phyloP scores from a whole-genome alignment of 169 alveolate genomes.

The Plasmodium chabaudi region DNA sequence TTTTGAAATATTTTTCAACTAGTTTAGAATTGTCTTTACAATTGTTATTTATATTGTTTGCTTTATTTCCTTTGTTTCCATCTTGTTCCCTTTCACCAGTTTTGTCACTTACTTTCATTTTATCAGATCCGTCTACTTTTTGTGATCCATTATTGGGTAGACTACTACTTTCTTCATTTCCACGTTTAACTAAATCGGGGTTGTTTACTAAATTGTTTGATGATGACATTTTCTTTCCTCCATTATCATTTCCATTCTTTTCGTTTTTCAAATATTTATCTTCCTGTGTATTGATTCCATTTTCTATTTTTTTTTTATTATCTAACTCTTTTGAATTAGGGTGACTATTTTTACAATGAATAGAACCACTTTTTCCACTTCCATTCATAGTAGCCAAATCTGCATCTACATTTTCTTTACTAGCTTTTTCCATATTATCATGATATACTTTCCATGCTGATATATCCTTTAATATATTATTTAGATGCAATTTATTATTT shows the following conservation, averaged over 20 bases:
- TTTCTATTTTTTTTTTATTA: constrained; percentile 2
- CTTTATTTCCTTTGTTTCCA: constrained; percentile 4
- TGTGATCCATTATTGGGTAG: not conserved
- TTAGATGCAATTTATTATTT: constrained; percentile 48
- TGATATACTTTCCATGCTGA: constrained; percentile 34
- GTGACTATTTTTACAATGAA: not conserved
- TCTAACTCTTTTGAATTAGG: not conserved
- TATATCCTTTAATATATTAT: constrained; percentile 36
- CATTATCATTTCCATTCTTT: constrained; percentile 8
- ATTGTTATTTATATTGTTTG: not conserved
- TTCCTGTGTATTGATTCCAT: not conserved
- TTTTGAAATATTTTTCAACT: constrained; percentile 36
- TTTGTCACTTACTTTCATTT: constrained; percentile 6
- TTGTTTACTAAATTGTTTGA: constrained; percentile 1
- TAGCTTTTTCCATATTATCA: constrained; percentile 37
- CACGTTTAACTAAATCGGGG: not conserved
- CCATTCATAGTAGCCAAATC: not conserved
- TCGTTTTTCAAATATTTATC: not conserved
- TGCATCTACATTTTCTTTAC: not conserved
- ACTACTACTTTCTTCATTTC: not conserved
- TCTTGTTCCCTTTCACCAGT: constrained; percentile 12
- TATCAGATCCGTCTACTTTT: not conserved
- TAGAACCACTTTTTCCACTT: not conserved
- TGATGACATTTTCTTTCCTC: not conserved
- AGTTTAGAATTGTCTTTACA: constrained; percentile 6